Conservation (phyloP, 805 yeast species). For the Saccharomycopsis amapae region DNA sequence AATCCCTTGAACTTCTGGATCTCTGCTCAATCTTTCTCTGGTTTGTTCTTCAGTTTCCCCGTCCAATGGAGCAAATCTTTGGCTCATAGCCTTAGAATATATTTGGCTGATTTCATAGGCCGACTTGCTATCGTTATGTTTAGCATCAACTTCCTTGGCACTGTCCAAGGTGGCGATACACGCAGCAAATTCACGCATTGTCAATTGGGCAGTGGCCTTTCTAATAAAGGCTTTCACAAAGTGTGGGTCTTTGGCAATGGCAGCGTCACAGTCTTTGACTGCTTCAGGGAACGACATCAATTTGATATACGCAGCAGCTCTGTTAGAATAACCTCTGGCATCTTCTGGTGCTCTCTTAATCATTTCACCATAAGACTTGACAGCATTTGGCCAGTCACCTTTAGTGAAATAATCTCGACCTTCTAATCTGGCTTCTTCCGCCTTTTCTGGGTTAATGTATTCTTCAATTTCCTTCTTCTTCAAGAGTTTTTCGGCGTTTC, state of each 20-base stretch:
- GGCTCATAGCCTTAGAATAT: conserved; percentile 65
- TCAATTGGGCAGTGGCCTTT: conserved; percentile 90
- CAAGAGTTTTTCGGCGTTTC: conserved; percentile 79
- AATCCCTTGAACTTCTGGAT: conserved; percentile 89
- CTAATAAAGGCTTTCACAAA: conserved; percentile 94
- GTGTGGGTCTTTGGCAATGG: conserved; percentile 79
- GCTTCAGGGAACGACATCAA: conserved; percentile 97
- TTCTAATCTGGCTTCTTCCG: conserved; percentile 88
- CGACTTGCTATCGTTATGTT: conserved; percentile 52
- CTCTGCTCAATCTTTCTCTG: conserved; percentile 79
- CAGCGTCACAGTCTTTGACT: conserved; percentile 82
- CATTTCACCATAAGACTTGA: conserved; percentile 92
- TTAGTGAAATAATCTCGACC: conserved; percentile 87
- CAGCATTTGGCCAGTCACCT: conserved; percentile 96
- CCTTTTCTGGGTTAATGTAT: conserved; percentile 83
- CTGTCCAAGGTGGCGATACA: conserved; percentile 73
- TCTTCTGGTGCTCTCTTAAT: conserved; percentile 94
- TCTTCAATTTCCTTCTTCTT: conserved; percentile 70
- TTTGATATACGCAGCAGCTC: conserved; percentile 95
- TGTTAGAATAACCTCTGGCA: conserved; percentile 93
- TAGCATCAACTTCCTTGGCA: conserved; percentile 71
- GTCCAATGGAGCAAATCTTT: conserved; percentile 73
- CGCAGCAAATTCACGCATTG: conserved; percentile 77
- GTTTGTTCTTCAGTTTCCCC: conserved; percentile 95
- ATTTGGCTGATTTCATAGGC: conserved; percentile 76